Evolutionary conservation across 192 early-diverging fungal species (phyloP), one percentile per base, ranked within the genome.

Genomic region (Backusella sp.): DNA sequence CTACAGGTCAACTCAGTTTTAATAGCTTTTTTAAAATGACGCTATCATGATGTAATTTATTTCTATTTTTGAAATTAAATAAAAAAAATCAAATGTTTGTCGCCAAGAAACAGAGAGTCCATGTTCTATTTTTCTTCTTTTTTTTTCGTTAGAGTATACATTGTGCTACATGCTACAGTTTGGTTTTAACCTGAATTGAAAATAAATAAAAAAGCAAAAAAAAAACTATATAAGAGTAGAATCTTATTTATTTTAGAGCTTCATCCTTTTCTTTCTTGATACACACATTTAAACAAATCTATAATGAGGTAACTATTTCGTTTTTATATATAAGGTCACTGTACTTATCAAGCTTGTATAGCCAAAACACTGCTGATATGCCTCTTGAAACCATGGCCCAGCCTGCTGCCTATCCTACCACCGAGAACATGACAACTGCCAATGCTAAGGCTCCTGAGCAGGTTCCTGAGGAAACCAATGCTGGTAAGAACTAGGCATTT

Each of bases 351-450:
- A 49, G 6, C 6, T n/a, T 62, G 11, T 62, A 62, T 62, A 62
- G 56, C 26, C 56, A 62, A 62, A 62, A 62, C 56, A 69, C 34
- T 39, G 37, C 68, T 26, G 68, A 69, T 26, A 69, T 69, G 35
- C 36, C 68, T 69, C 34, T 69, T 35, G 68, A 35, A 23, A 19
- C 34, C 34, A 69, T 69, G 68, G 6, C 6, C 37, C 6, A 35
- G 9, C 2, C 68, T 26, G 0, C 68, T 37, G 35, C 68, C 26
- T 69, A 69, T 41, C 68, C 68, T 41, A 69, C 34, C 37, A 69
- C 37, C 6, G 68, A 69, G 35, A 69, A 26, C n/a, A 69, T 69
- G 68, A 41, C 68, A 67, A 67, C 66, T 39, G 21, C 68, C 21
- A 35, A 41, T 14, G 9, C 68, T 39, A 49, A 49, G 46, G 21